A percentile compares a stretch with the other conserved stretches of the same genome.
These are phyloP conservation scores for Lipomyces yamadae DNA, from an alignment of 805 yeast species.

Conservation along the genomic window DNA sequence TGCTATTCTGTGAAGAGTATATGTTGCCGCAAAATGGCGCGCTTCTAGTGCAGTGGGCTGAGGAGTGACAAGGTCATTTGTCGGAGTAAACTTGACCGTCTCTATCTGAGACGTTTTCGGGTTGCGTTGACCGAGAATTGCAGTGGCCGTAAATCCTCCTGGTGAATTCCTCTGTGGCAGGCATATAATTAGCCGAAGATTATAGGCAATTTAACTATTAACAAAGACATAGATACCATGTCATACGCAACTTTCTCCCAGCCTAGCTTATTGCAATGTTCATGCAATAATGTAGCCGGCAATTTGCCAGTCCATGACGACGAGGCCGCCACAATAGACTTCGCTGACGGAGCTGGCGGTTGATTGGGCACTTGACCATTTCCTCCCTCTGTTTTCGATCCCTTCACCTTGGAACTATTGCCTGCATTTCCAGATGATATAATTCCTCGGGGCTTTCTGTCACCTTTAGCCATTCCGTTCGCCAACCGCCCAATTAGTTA, in stretches of 20 bases:
- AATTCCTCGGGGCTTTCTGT: constrained; percentile 29
- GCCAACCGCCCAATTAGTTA: not conserved
- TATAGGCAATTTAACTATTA: constrained; percentile 27
- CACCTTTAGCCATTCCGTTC: constrained; percentile 29
- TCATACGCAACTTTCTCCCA: constrained; percentile 89
- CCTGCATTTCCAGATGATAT: constrained; percentile 33
- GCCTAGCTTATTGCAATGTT: constrained; percentile 81
- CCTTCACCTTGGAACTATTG: constrained; percentile 27
- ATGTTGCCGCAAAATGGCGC: constrained; percentile 87
- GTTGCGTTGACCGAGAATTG: constrained; percentile 69
- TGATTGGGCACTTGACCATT: constrained; percentile 27
- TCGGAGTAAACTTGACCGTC: constrained; percentile 58
- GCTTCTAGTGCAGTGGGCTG: constrained; percentile 89
- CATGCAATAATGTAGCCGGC: constrained; percentile 84
- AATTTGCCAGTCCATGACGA: constrained; percentile 94
- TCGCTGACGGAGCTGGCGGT: constrained; percentile 37
- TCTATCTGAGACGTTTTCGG: constrained; percentile 79
- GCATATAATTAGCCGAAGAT: constrained; percentile 3
- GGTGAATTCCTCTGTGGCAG: constrained; percentile 46
- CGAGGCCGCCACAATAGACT: constrained; percentile 60
- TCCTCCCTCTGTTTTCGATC: constrained; percentile 3
- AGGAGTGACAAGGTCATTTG: constrained; percentile 57
- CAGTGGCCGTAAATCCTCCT: constrained; percentile 68
- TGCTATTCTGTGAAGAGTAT: constrained; percentile 76
- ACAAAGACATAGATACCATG: constrained; percentile 51